Percentiles rank a stretch among this genome's conserved stretches.
These are phyloP conservation scores for Betula pendula DNA, from an alignment of 306 rosid species.

Conservation along the genomic window DNA sequence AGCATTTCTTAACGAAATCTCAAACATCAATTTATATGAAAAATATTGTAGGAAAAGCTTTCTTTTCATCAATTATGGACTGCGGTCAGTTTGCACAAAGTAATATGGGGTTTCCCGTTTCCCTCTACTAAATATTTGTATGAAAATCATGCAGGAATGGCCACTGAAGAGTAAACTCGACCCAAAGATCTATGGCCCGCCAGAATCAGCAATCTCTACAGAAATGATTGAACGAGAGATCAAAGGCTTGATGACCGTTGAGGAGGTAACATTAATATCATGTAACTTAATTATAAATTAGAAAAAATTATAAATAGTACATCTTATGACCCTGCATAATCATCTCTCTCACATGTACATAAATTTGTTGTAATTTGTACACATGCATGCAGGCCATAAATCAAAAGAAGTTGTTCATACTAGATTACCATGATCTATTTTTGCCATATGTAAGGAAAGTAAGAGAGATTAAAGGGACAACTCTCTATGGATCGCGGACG, in stretches of 20 bases:
- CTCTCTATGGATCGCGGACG: slow-evolving; percentile 79
- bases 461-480: slow-evolving; percentile 55
- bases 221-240: slow-evolving; percentile 61
- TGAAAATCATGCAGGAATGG: slow-evolving; percentile 65
- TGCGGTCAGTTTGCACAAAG: no score
- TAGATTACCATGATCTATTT: slow-evolving; percentile 81
- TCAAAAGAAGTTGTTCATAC: slow-evolving; percentile 62
- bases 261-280: slow-evolving; percentile 46
- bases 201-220: slow-evolving; percentile 63
- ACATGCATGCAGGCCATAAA: slow-evolving; percentile 49
- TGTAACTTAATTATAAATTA: no score
- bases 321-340: not conserved
- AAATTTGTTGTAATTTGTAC: not conserved
- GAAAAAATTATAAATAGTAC: no score
- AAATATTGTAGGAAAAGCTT: no score
- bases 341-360: not conserved
- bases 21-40: no score
- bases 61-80: no score
- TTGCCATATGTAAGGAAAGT: slow-evolving; percentile 67
- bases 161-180: slow-evolving; percentile 82
- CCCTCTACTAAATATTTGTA: not conserved
- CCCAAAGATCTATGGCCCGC: slow-evolving; percentile 67
- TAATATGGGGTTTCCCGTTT: no score
- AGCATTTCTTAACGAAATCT: no score
- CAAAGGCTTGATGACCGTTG: slow-evolving; percentile 41